These are phyloP conservation scores for Myxozyma lipomycoides DNA, from an alignment of 805 yeast genomes.

Conservation along the genomic window DNA sequence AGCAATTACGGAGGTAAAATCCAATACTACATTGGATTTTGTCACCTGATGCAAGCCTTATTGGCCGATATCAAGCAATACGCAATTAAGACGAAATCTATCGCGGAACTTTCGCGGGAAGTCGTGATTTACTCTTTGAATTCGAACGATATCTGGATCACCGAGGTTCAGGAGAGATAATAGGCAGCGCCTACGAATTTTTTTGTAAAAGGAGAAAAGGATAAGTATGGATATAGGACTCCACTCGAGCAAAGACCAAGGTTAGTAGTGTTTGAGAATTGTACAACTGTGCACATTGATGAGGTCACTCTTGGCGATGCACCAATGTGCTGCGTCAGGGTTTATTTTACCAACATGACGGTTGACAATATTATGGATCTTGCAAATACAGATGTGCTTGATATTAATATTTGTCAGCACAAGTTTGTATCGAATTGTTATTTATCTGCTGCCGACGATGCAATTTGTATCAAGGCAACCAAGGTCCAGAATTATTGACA, in stretches of 20 bases:
- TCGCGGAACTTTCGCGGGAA: not conserved
- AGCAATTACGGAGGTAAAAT: not conserved
- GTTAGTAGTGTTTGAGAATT: not conserved
- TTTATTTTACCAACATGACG: not conserved
- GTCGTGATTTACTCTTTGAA: not conserved
- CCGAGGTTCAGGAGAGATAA: not conserved
- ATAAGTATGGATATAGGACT: not conserved
- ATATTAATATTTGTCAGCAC: not conserved
- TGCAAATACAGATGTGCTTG: not conserved
- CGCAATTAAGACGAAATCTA: not conserved
- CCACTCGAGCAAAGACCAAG: not conserved
- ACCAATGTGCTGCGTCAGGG: not conserved
- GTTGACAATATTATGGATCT: not conserved
- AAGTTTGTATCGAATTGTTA: not conserved
- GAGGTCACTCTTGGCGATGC: not conserved
- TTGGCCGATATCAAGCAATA: not conserved
- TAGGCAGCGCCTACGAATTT: not conserved
- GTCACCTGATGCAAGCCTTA: not conserved
- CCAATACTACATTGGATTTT: not conserved
- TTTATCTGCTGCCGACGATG: not conserved
- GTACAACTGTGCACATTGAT: not conserved
- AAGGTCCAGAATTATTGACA: not conserved
- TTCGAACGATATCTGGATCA: not conserved
- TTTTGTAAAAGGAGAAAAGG: not conserved
- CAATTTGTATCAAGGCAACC: not conserved